Conservation (phyloP, 2,329 filamentous ascomycete species). For the Iodosphaeria phyllophila region DNA sequence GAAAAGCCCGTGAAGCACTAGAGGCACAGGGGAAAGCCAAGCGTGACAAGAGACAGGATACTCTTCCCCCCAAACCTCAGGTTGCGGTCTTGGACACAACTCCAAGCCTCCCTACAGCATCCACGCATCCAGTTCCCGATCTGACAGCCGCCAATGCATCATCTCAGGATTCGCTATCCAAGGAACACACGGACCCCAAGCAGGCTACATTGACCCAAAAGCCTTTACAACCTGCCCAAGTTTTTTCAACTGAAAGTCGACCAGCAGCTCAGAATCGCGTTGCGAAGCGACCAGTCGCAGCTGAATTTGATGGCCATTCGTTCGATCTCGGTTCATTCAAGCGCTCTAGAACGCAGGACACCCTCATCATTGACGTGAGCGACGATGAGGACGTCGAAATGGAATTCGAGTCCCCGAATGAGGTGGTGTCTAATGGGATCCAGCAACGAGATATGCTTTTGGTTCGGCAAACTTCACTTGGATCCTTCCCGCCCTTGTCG, state of each 20-base stretch:
- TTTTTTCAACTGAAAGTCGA: no score
- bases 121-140: no score
- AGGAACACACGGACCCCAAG: no score
- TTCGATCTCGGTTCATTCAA: conserved; percentile 24
- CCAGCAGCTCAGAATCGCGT: no score
- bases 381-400: conserved; percentile 52
- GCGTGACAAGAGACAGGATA: no score
- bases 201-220: no score
- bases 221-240: no score
- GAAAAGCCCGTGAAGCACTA: conserved; percentile 10
- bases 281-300: conserved; percentile 44
- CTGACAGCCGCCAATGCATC: background rate
- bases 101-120: no score
- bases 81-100: no score
- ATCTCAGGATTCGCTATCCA: no score
- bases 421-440: conserved; percentile 16
- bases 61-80: no score
- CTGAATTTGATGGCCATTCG: conserved; percentile 47
- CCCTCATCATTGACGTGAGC: conserved; percentile 70
- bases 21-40: no score
- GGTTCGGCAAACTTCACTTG: conserved; percentile 19
- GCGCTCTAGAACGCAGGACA: conserved; percentile 29
- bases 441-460: conserved; percentile 14
- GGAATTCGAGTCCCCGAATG: conserved; percentile 40
- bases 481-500: conserved; percentile 23